These are phyloP conservation scores for Spatholobus suberectus DNA, from an alignment of 306 rosid genomes.

Conservation along the genomic window DNA sequence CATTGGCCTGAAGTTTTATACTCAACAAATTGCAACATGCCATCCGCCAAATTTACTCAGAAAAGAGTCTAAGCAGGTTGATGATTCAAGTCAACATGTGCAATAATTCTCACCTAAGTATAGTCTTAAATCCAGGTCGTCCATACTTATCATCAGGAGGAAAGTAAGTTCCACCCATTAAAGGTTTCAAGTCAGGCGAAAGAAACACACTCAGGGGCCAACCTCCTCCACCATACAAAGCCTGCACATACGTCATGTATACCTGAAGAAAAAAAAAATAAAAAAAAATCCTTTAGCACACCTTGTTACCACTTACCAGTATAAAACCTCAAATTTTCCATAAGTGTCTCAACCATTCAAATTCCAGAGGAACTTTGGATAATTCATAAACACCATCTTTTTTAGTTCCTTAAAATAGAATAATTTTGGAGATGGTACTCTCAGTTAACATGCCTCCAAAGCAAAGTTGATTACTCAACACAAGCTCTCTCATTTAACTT, in stretches of 20 bases:
- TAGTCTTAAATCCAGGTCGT: constrained; percentile 87
- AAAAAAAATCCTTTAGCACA: constrained; percentile 11
- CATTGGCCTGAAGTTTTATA: constrained; percentile 19
- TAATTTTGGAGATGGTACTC: background rate
- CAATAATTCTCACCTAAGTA: constrained; percentile 73
- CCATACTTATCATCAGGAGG: constrained; percentile 91
- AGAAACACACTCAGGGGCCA: constrained; percentile 94
- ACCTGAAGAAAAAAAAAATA: constrained; percentile 62
- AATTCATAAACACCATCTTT: background rate
- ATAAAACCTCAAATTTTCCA: constrained; percentile 27
- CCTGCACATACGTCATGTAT: constrained; percentile 97
- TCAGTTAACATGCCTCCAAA: background rate
- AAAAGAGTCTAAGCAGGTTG: constrained; percentile 9
- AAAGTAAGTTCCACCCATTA: constrained; percentile 98
- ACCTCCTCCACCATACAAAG: constrained; percentile 97
- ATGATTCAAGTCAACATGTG: constrained; percentile 30
- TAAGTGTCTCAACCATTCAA: constrained; percentile 23
- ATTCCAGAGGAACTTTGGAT: constrained; percentile 1
- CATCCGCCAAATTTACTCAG: background rate
- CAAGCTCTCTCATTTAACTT: no score
- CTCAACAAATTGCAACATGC: background rate
- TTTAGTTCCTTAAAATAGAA: background rate
- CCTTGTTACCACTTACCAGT: constrained; percentile 24
- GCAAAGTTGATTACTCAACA: no score
- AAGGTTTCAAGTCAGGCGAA: constrained; percentile 93